phyloP scores from a whole-genome alignment of 345 rosid genomes.

The Arabis hirsuta region DNA sequence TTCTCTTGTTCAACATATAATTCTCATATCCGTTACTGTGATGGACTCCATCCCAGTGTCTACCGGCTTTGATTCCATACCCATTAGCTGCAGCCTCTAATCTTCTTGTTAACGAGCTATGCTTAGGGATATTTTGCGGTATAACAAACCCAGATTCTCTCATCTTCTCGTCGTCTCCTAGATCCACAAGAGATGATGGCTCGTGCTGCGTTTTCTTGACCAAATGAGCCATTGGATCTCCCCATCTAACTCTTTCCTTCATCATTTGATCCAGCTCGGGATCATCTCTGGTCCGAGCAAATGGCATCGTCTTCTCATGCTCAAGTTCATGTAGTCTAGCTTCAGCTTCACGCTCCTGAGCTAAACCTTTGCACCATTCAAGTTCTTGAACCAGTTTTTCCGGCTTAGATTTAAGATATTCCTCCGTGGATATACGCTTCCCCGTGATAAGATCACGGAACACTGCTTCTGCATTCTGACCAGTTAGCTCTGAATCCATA shows the following conservation, averaged over 20 bases:
- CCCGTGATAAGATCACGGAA: constrained; percentile 87
- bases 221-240: constrained; percentile 96
- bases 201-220: constrained; percentile 72
- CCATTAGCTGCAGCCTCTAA: no score
- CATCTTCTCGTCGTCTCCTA: constrained; percentile 88
- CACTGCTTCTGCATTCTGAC: constrained; percentile 79
- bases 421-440: constrained; percentile 70
- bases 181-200: constrained; percentile 54
- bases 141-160: constrained; percentile 85
- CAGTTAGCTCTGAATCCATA: constrained; percentile 77
- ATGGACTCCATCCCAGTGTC: constrained; percentile 14
- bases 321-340: constrained; percentile 72
- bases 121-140: constrained; percentile 72
- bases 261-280: constrained; percentile 80
- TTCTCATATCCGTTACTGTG: no score
- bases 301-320: constrained; percentile 83
- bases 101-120: no score
- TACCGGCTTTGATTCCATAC: neutral
- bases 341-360: constrained; percentile 91
- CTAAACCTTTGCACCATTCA: constrained; percentile 99
- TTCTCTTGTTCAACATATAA: constrained; percentile 35
- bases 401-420: constrained; percentile 57
- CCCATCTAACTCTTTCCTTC: constrained; percentile 80
- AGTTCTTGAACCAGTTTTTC: constrained; percentile 67
- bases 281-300: constrained; percentile 93